Conservation (phyloP, 139 green algal species). For the Prasinococcaceae sp. region DNA sequence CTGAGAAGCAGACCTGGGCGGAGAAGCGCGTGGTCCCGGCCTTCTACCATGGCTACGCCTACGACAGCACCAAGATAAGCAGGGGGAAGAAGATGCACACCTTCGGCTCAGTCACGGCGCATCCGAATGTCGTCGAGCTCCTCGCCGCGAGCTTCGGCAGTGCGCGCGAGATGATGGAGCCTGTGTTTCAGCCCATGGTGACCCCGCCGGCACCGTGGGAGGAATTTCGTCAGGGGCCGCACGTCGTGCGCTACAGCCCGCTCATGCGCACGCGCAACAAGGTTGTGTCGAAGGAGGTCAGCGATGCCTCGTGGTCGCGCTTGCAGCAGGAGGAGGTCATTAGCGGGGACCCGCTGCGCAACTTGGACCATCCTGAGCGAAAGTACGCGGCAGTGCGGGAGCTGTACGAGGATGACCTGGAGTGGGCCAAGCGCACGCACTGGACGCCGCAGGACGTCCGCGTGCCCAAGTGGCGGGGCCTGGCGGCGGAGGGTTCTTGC, state of each 20-base stretch:
- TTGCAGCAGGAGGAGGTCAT: no score
- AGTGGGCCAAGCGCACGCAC: neutral
- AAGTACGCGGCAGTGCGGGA: neutral
- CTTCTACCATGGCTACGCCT: constrained; percentile 8
- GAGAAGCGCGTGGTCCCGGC: neutral
- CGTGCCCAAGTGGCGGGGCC: no score
- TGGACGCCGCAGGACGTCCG: no score
- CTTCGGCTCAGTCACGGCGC: neutral
- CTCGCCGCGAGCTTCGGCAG: neutral
- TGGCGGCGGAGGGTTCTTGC: no score
- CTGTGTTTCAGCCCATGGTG: constrained; percentile 4
- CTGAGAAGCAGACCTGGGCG: neutral
- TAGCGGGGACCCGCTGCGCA: no score
- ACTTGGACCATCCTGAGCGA: no score
- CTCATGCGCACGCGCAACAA: constrained; percentile 10
- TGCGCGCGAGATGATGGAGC: neutral
- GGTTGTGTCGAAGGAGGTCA: neutral
- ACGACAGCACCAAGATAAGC: neutral
- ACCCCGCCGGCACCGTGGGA: constrained; percentile 1
- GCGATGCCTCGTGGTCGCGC: no score
- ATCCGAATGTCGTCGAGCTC: neutral
- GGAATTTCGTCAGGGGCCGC: neutral
- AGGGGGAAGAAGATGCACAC: neutral
- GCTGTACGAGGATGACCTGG: neutral
- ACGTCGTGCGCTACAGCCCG: neutral